These are phyloP conservation scores for Eucalyptus caleyi DNA, from an alignment of 345 rosid species.

Conservation along the genomic window DNA sequence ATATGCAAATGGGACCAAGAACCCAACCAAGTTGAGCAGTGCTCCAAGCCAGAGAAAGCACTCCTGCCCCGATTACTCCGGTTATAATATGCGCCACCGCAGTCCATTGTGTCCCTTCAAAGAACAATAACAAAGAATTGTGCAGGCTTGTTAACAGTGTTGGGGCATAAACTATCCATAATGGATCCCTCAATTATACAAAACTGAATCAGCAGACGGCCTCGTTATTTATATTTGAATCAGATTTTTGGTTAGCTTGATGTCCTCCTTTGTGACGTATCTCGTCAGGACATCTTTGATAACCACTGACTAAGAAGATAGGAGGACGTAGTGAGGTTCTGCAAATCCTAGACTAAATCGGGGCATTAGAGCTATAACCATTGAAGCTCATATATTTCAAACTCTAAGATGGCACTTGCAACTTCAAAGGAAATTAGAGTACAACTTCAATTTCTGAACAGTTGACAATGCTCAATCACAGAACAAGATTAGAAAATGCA, in stretches of 20 bases:
- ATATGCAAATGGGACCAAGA: constrained; percentile 38
- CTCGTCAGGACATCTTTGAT: not conserved
- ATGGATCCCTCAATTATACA: not conserved
- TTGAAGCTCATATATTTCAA: not conserved
- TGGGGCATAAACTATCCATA: not conserved
- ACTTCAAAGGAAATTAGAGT: not conserved
- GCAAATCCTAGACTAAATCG: not conserved
- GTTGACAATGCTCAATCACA: not conserved
- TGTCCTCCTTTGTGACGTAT: not conserved
- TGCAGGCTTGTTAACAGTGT: not conserved
- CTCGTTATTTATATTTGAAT: not conserved
- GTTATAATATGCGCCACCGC: constrained; percentile 61
- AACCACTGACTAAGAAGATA: not conserved
- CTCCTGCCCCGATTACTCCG: constrained; percentile 80
- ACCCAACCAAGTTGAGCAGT: constrained; percentile 65
- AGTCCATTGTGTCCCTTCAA: constrained; percentile 9
- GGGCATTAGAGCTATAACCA: not conserved
- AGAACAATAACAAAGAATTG: not conserved
- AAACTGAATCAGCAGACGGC: not conserved
- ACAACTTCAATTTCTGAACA: not conserved
- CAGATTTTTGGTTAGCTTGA: not conserved
- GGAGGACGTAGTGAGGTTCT: not conserved
- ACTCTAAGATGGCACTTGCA: not conserved
- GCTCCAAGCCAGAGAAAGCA: constrained; percentile 71
- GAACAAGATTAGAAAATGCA: not conserved